Evolutionary conservation across 116 monocot species (phyloP).

Genomic region (Posidonia oceanica): DNA sequence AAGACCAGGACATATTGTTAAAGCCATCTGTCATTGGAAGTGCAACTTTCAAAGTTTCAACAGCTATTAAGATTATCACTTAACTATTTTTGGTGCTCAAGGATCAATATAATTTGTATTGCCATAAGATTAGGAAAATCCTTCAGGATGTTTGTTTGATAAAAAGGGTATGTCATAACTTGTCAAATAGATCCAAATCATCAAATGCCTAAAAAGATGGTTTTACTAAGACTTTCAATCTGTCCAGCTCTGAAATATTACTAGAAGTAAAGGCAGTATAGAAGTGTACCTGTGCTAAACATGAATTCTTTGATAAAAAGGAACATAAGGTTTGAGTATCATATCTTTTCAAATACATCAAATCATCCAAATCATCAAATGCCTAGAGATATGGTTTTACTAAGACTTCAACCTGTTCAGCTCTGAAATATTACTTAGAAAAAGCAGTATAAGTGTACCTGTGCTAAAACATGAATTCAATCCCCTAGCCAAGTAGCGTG

Average conservation of each 20-base stretch:
- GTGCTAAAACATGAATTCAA: conserved; percentile 93
- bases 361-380: too few relatives aligned
- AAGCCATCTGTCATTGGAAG: neutral
- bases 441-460: conserved; percentile 28
- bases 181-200: too few relatives aligned
- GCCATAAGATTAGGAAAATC: too few relatives aligned
- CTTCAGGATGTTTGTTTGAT: conserved; percentile 12
- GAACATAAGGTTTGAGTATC: too few relatives aligned
- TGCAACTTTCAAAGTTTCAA: neutral
- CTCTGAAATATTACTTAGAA: neutral
- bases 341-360: too few relatives aligned
- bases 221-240: neutral
- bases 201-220: too few relatives aligned
- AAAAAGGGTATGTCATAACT: too few relatives aligned
- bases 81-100: neutral
- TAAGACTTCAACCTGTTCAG: neutral
- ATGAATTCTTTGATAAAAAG: conserved; percentile 38
- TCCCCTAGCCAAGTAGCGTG: conserved; percentile 96
- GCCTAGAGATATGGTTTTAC: too few relatives aligned
- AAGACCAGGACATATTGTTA: neutral
- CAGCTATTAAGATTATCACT: neutral
- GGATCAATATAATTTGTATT: too few relatives aligned
- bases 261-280: conserved; percentile 6
- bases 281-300: conserved; percentile 59
- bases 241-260: neutral